Percentiles rank a stretch among this genome's conserved stretches.
These are phyloP conservation scores for Coriaria nepalensis DNA, from an alignment of 306 rosid species.

Conservation along the genomic window DNA sequence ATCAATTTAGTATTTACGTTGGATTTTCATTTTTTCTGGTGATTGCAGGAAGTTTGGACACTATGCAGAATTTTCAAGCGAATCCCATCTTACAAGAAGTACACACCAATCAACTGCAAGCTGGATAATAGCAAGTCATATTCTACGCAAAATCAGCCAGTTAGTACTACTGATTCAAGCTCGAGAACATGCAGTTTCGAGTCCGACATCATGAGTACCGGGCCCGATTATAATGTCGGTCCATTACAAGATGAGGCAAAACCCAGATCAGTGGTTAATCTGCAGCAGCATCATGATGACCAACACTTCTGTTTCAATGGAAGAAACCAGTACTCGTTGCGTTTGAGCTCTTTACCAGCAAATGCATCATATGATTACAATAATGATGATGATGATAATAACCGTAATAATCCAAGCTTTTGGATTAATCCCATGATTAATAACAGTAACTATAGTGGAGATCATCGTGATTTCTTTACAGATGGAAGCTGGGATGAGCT, in stretches of 20 bases:
- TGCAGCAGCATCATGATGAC: conserved; percentile 20
- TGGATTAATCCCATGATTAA: conserved; percentile 21
- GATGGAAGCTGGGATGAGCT: conserved; percentile 67
- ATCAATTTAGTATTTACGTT: neutral
- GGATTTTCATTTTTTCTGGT: neutral
- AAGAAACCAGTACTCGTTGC: conserved; percentile 6
- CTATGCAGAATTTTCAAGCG: conserved; percentile 76
- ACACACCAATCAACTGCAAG: conserved; percentile 24
- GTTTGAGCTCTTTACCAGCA: conserved; percentile 6
- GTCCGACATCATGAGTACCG: conserved; percentile 23
- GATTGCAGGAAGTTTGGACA: conserved; percentile 87
- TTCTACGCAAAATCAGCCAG: neutral
- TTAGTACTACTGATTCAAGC: conserved; percentile 18
- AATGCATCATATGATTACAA: too few relatives aligned
- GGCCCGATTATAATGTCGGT: neutral
- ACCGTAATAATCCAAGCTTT: conserved; percentile 13
- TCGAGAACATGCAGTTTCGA: conserved; percentile 51
- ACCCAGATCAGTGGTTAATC: conserved; percentile 2
- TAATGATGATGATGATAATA: neutral
- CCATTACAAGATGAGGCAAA: neutral
- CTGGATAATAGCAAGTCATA: neutral
- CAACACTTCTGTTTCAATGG: conserved; percentile 18
- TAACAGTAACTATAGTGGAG: conserved; percentile 13
- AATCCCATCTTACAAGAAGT: conserved; percentile 45
- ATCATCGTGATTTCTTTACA: conserved; percentile 25